Percentiles rank a stretch among this genome's conserved stretches.
Conservation (phyloP, 148 eudicot species). For the Pouteria glomerata region DNA sequence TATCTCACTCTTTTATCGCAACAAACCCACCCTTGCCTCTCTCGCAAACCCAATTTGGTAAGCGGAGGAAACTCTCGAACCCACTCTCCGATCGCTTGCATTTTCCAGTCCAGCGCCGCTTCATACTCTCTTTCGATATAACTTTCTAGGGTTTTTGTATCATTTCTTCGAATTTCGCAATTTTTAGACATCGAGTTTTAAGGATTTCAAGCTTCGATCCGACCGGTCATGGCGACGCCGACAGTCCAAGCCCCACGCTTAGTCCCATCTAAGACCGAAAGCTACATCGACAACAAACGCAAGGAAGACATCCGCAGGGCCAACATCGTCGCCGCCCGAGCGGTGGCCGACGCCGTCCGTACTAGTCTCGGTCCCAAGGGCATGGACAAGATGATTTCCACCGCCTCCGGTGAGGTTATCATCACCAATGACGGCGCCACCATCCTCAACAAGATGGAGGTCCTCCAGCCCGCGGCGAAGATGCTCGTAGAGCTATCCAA, state of each 20-base stretch:
- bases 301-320: conserved; percentile 82
- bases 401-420: conserved; percentile 88
- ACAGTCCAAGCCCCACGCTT: conserved; percentile 31
- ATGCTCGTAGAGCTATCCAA: conserved; percentile 93
- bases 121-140: neutral
- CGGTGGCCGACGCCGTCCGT: conserved; percentile 82
- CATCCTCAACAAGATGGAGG: conserved; percentile 85
- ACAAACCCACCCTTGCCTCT: no score
- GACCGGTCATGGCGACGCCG: conserved; percentile 54
- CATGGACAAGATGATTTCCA: conserved; percentile 97
- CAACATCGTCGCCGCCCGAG: conserved; percentile 69
- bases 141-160: conserved; percentile 9
- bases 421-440: conserved; percentile 99
- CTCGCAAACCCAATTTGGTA: no score
- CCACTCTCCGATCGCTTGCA: no score
- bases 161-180: no score
- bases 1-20: no score
- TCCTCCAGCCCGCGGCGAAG: conserved; percentile 91
- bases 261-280: conserved; percentile 44
- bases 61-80: neutral
- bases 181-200: no score
- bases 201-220: neutral
- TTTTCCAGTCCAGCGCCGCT: neutral
- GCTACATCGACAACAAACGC: conserved; percentile 88
- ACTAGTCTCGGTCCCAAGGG: conserved; percentile 89